Evolutionary conservation across 1,284 basidiomycete species (phyloP).

Genomic region (Jaminaea rosea): DNA sequence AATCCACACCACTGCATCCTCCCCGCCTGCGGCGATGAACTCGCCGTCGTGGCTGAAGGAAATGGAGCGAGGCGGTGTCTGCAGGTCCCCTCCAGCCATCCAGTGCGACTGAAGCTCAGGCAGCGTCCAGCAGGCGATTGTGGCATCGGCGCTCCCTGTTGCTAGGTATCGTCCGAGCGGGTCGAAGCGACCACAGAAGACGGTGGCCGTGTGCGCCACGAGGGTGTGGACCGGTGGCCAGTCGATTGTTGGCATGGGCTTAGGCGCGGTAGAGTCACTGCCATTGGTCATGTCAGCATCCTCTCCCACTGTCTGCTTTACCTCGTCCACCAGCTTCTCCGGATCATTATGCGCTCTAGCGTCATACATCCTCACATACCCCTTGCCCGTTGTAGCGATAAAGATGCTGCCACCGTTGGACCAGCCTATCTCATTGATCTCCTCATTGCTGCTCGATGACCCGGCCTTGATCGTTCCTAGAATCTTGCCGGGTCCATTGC

Average conservation of each 20-base stretch:
- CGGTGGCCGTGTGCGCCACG: conserved; percentile 26
- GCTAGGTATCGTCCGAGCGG: conserved; percentile 23
- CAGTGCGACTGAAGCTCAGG: conserved; percentile 17
- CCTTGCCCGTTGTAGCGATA: conserved; percentile 30
- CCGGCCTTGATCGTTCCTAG: conserved; percentile 18
- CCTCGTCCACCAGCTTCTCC: no score
- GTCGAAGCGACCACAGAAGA: conserved; percentile 34
- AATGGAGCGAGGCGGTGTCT: conserved; percentile 26
- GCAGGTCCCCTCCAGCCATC: conserved; percentile 15
- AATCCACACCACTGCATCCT: conserved; percentile 28
- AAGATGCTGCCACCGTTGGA: conserved; percentile 29
- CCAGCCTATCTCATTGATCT: conserved; percentile 40
- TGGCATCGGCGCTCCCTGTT: conserved; percentile 27
- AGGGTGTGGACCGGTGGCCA: conserved; percentile 18
- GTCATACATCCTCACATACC: conserved; percentile 14
- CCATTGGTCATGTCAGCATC: no score
- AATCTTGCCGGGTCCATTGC: conserved; percentile 6
- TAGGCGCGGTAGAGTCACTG: no score
- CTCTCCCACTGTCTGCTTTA: no score
- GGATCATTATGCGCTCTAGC: not conserved
- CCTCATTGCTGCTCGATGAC: conserved; percentile 8
- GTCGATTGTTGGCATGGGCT: not conserved
- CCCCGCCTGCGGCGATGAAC: conserved; percentile 33
- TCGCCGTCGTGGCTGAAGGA: conserved; percentile 41
- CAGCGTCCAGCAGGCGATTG: conserved; percentile 24